Evolutionary conservation across 805 yeast genomes (phyloP), one percentile per base, ranked within the genome.

Genomic region (Monosporozyma siamensis): DNA sequence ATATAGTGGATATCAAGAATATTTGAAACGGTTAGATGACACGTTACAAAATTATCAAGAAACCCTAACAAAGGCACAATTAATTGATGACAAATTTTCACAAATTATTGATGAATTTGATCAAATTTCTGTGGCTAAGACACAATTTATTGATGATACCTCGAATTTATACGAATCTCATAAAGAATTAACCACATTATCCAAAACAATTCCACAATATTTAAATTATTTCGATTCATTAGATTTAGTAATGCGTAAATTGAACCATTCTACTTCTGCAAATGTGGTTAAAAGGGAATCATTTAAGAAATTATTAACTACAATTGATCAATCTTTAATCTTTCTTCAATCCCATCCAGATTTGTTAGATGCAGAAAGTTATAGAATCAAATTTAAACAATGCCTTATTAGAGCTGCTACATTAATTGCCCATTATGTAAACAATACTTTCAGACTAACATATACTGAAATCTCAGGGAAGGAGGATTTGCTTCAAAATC

Each of bases 351-450:
- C 65, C 3, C 74, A 79, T 41, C 61, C 68, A 6, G 78, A 78
- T 44, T 82, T 82, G 54, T 78, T 75, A 54, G 95, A 88, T 42
- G 67, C 75, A 9, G 90, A 79, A 22, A 55, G 76, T 2, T 87
- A 84, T 57, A 72, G 71, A 38, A 75, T 78, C 48, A 73, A 89
- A 45, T 86, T 85, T 64, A 76, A 83, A 47, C 94, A 85, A 52
- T 85, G 95, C 54, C 70, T 87, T 72, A 78, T 89, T 1, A 72
- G 95, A 45, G 80, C 94, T 1, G 69, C 87, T 38, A 78, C 92
- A 0, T 66, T 90, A 45, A 75, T 87, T 12, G 73, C 81, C 48
- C 84, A 80, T 53, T 86, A 80, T 55, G 62, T 84, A 42, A 68
- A 68, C 8, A 66, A 61, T 43, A 48, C 54, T 25, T 49, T 76